Evolutionary conservation across 2,329 filamentous ascomycete genomes (phyloP), one percentile per base, ranked within the genome.

Genomic region (Chalaropsis ovoidea): DNA sequence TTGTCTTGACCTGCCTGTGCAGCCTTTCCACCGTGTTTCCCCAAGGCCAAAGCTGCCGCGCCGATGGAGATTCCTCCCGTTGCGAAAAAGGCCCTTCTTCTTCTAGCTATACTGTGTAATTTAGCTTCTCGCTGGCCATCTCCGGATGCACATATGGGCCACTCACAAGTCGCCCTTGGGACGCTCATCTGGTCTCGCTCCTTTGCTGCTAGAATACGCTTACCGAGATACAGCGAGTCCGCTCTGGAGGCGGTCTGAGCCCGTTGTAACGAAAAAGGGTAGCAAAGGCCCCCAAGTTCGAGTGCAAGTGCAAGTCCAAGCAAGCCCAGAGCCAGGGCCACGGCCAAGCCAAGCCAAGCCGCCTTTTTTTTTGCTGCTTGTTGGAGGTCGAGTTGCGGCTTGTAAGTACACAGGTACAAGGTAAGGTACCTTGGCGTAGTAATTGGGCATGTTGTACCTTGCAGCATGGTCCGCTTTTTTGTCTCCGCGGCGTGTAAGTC

Each of bases 391-490:
- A 39, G 35, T 39, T 7, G 35, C 1, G 31, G 35, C 35, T 8
- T 39, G 35, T 39, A 39, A 39, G 35, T 39, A 39, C 35, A 39
- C 4, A 47, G 10, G 43, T 47, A 47, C 43, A 47, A 47, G 43
- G 43, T 6, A 47, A n/a, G n/a, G n/a, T n/a, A n/a, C n/a, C n/a
- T n/a, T n/a, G n/a, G n/a, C n/a, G n/a, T n/a, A n/a, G n/a, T n/a
- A n/a, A n/a, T n/a, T n/a, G n/a, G n/a, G n/a, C n/a, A n/a, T n/a
- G n/a, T n/a, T n/a, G 52, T 58, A 31, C 52, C 52, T 58, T 58
- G 52, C 52, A 58, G 52, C 52, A 58, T 17, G 52, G 52, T n/a
- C 52, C 52, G 17, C 27, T 58, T 58, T 58, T 58, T 5, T 52
- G 19, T 27, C 17, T 11, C n/a, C n/a, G n/a, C n/a, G 6, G 24